Conservation (phyloP, 2,329 filamentous ascomycete genomes). For the Nemania sp. region DNA sequence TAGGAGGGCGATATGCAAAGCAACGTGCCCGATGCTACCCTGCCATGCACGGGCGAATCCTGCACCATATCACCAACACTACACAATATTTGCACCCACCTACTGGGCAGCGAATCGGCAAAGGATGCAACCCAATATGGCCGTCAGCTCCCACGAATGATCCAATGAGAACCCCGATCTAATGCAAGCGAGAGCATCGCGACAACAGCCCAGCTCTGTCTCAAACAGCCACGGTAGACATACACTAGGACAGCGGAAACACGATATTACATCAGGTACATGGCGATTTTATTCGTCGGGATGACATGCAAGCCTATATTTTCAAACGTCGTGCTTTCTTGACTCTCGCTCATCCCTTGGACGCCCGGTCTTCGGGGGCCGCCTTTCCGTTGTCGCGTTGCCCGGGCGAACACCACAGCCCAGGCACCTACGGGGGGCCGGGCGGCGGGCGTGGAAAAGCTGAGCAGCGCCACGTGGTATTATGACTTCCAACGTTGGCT, state of each 20-base stretch:
- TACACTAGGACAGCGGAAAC: not conserved
- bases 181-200: conserved; percentile 6
- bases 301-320: too few relatives aligned
- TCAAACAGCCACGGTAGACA: conserved; percentile 7
- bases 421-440: too few relatives aligned
- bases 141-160: not conserved
- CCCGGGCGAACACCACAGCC: too few relatives aligned
- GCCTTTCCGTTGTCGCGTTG: too few relatives aligned
- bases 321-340: too few relatives aligned
- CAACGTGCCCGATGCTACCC: conserved; percentile 5
- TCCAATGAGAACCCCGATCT: not conserved
- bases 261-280: not conserved
- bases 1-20: not conserved
- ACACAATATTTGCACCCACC: conserved; percentile 15
- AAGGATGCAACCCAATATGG: not conserved
- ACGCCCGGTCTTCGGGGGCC: too few relatives aligned
- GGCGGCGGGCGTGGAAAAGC: too few relatives aligned
- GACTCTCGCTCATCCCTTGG: too few relatives aligned
- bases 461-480: too few relatives aligned
- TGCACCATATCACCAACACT: conserved; percentile 6
- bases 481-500: too few relatives aligned
- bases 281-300: not conserved
- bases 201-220: not conserved
- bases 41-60: conserved; percentile 6
- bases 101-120: conserved; percentile 10